Evolutionary conservation across 148 eudicot genomes (phyloP).

Genomic region (Simmondsia chinensis): DNA sequence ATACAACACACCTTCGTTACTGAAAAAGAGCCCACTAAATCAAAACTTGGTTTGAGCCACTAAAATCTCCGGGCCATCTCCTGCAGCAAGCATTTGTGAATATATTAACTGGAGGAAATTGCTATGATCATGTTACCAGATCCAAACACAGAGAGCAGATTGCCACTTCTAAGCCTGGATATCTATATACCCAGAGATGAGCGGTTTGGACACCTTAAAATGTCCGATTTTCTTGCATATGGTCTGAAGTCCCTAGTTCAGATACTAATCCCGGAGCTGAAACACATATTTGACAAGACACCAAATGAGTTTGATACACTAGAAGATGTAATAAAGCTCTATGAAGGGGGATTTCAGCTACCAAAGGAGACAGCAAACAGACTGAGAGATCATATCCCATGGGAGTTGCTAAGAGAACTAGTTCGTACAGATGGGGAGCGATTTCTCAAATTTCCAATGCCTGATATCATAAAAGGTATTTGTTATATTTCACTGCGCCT

Average conservation of each 20-base stretch:
- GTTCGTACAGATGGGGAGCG: slow-evolving; percentile 56
- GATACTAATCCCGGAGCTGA: slow-evolving; percentile 48
- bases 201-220: slow-evolving; percentile 52
- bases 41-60: too few relatives aligned
- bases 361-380: slow-evolving; percentile 30
- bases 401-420: slow-evolving; percentile 70
- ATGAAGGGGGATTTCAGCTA: slow-evolving; percentile 41
- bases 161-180: slow-evolving; percentile 57
- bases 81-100: too few relatives aligned
- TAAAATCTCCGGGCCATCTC: too few relatives aligned
- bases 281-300: slow-evolving; percentile 45
- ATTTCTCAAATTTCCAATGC: slow-evolving; percentile 59
- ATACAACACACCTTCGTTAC: too few relatives aligned
- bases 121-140: too few relatives aligned
- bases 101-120: too few relatives aligned
- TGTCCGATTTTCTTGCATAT: slow-evolving; percentile 75
- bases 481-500: not conserved
- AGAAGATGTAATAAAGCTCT: slow-evolving; percentile 51
- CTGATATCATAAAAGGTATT: slow-evolving; percentile 71
- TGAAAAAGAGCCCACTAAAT: too few relatives aligned
- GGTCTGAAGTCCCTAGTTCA: slow-evolving; percentile 66
- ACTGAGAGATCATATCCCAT: slow-evolving; percentile 41
- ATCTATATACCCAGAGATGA: slow-evolving; percentile 89
- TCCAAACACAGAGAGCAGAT: slow-evolving; percentile 50
- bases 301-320: slow-evolving; percentile 68